Evolutionary conservation across 116 monocot genomes (phyloP).

Genomic region (Papilionanthe hybrid): DNA sequence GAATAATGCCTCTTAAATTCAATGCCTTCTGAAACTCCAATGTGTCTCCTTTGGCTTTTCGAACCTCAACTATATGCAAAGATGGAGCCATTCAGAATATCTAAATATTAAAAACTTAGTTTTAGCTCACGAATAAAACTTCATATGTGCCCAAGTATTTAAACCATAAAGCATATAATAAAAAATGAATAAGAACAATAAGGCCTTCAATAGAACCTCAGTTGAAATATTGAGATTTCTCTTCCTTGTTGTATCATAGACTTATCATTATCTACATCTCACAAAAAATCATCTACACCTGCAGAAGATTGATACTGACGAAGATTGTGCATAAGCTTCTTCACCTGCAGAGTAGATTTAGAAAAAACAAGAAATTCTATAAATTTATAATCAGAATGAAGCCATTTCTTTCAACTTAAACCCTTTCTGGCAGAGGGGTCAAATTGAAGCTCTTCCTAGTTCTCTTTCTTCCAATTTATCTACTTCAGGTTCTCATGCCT

Average conservation of each 20-base stretch:
- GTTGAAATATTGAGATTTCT: constrained; percentile 85
- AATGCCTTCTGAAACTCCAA: constrained; percentile 86
- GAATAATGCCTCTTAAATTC: not conserved
- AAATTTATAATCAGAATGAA: no score
- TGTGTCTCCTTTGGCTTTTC: constrained; percentile 91
- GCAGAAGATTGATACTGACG: constrained; percentile 78
- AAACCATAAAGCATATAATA: no score
- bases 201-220: constrained; percentile 35
- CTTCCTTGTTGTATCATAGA: constrained; percentile 84
- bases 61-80: constrained; percentile 88
- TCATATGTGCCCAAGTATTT: not conserved
- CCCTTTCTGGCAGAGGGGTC: no score
- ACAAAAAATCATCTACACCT: no score
- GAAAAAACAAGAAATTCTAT: constrained; percentile 16
- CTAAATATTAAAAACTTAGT: constrained; percentile 23
- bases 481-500: constrained; percentile 93
- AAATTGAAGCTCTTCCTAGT: constrained; percentile 71
- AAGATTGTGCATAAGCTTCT: constrained; percentile 81
- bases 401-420: no score
- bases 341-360: constrained; percentile 42
- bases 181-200: no score
- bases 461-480: constrained; percentile 67
- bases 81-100: constrained; percentile 87
- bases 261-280: no score
- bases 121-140: not conserved